A percentile compares a stretch with the other conserved stretches of the same genome.
Conservation (phyloP, 2,329 filamentous ascomycete species). For the Westerdykella ornata region DNA sequence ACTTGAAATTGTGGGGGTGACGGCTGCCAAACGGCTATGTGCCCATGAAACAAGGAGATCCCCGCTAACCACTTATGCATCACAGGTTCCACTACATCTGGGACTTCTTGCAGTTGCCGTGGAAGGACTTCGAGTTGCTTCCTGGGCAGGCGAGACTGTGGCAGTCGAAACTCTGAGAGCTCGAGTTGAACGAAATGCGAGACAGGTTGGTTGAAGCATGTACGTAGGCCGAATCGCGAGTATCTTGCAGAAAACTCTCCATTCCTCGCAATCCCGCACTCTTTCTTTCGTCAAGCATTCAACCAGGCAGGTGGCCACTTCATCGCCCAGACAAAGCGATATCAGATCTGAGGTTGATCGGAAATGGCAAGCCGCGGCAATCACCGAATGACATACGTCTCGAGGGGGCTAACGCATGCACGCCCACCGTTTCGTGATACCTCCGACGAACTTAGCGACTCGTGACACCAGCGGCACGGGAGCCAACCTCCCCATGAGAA, state of each 20-base stretch:
- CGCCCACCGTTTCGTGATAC: conserved; percentile 12
- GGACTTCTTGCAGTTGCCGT: conserved; percentile 56
- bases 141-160: conserved; percentile 12
- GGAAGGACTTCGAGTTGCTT: conserved; percentile 49
- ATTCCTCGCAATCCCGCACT: too few relatives aligned
- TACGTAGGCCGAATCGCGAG: too few relatives aligned
- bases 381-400: too few relatives aligned
- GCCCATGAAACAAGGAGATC: neutral
- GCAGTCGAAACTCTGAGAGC: conserved; percentile 22
- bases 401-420: conserved; percentile 4
- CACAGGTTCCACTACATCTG: conserved; percentile 62
- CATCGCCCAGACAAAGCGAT: too few relatives aligned
- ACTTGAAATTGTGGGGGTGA: neutral
- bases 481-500: conserved; percentile 14
- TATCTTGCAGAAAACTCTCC: too few relatives aligned
- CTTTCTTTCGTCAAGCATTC: too few relatives aligned
- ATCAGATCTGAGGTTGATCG: too few relatives aligned
- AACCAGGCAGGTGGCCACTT: too few relatives aligned
- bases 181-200: neutral
- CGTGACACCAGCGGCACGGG: conserved; percentile 12
- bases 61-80: too few relatives aligned
- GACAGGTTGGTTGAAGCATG: too few relatives aligned
- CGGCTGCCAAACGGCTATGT: neutral
- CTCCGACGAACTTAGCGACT: conserved; percentile 7
- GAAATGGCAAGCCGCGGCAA: too few relatives aligned